These are phyloP conservation scores for Cicer cuneatum DNA, from an alignment of 306 rosid species.

Conservation along the genomic window DNA sequence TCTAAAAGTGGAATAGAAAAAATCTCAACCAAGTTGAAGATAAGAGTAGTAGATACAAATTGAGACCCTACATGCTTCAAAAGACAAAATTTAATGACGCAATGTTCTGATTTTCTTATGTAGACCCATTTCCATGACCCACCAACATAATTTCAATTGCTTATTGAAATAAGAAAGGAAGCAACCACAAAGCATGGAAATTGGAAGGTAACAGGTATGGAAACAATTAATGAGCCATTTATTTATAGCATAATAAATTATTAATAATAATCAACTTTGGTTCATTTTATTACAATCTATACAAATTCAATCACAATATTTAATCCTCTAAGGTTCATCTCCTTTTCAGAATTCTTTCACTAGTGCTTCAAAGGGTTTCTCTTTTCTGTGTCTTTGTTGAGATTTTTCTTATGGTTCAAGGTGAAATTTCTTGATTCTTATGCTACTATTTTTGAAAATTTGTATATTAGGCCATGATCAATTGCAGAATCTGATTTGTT, in stretches of 20 bases:
- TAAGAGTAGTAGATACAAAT: constrained; percentile 27
- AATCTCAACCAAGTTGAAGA: constrained; percentile 12
- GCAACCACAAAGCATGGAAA: constrained; percentile 33
- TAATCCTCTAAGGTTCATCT: constrained; percentile 7
- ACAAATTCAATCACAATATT: constrained; percentile 35
- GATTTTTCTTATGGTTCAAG: neutral
- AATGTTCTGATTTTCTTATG: constrained; percentile 6
- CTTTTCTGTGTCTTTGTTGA: too few species aligned
- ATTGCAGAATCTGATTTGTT: too few species aligned
- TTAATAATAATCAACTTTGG: neutral
- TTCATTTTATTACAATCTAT: neutral
- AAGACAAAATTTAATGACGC: constrained; percentile 31
- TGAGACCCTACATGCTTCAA: constrained; percentile 46
- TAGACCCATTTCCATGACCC: constrained; percentile 56
- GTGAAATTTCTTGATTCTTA: constrained; percentile 13
- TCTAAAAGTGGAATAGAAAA: neutral
- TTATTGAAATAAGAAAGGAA: constrained; percentile 46
- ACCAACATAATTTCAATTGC: constrained; percentile 44
- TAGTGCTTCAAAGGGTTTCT: too few species aligned
- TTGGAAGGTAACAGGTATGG: constrained; percentile 36
- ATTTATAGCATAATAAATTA: constrained; percentile 33
- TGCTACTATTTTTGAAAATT: neutral
- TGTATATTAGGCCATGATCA: too few species aligned
- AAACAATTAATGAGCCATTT: constrained; percentile 49
- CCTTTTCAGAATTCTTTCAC: neutral